These are phyloP conservation scores for Paradendryphiella salina DNA, from an alignment of 2,329 filamentous ascomycete genomes.

Conservation along the genomic window DNA sequence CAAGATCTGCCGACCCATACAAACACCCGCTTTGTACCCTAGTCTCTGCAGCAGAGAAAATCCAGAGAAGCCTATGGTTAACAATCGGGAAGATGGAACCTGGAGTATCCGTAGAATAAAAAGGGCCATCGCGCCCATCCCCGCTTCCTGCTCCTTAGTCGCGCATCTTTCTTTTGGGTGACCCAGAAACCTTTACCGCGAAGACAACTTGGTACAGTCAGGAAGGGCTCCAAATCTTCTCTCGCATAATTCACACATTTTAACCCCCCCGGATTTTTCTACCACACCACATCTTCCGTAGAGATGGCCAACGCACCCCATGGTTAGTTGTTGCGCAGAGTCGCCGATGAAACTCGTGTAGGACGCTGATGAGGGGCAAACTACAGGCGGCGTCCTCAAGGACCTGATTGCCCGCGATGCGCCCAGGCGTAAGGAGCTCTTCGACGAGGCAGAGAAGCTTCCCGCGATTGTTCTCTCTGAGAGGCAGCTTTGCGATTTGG, in stretches of 20 bases:
- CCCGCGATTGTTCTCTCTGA: constrained; percentile 84
- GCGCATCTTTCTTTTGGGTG: constrained; percentile 10
- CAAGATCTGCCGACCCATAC: constrained; percentile 41
- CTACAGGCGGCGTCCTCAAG: constrained; percentile 85
- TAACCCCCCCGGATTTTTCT: background rate
- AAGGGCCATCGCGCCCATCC: constrained; percentile 8
- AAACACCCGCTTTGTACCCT: constrained; percentile 23
- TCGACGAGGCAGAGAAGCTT: constrained; percentile 80
- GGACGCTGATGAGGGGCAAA: constrained; percentile 22
- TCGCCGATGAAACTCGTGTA: background rate
- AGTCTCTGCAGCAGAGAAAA: constrained; percentile 23
- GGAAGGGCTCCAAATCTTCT: constrained; percentile 6
- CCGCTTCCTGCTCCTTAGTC: constrained; percentile 9
- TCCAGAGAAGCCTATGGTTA: constrained; percentile 12
- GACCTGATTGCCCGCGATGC: constrained; percentile 94
- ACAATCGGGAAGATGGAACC: constrained; percentile 8
- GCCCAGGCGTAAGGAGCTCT: constrained; percentile 77
- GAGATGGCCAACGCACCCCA: constrained; percentile 58
- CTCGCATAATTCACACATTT: background rate
- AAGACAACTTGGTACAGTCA: constrained; percentile 4
- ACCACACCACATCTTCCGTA: background rate
- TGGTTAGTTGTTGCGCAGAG: constrained; percentile 43
- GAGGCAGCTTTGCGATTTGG: constrained; percentile 95
- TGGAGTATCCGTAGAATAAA: constrained; percentile 16
- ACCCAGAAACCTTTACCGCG: background rate